Conservation (phyloP, 164 flowering plant genomes). For the grape (Vitis vinifera) region ASM3070453v1 NC_081811.1:24266501-24267000, state of each 20-base stretch:
- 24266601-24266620: slow-evolving; percentile 84
- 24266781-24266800: slow-evolving; percentile 80
- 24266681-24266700: slow-evolving; percentile 68
- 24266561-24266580: neutral
- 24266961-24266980: no score
- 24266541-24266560: no score
- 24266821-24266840: slow-evolving; percentile 59
- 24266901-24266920: neutral
- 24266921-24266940: no score
- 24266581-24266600: slow-evolving; percentile 62
- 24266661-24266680: slow-evolving; percentile 87
- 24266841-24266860: slow-evolving; percentile 77
- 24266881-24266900: neutral
- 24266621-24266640: slow-evolving; percentile 86
- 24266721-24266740: slow-evolving; percentile 69
- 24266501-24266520: no score
- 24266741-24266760: slow-evolving; percentile 89
- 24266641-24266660: slow-evolving; percentile 81
- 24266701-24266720: slow-evolving; percentile 71
- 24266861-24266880: slow-evolving; percentile 34
- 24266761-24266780: slow-evolving; percentile 74
- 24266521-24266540: no score
- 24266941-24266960: no score
- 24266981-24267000: no score
- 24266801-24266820: slow-evolving; percentile 79